phyloP scores from a whole-genome alignment of 345 rosid species.

The Melaleuca alternifolia region DNA sequence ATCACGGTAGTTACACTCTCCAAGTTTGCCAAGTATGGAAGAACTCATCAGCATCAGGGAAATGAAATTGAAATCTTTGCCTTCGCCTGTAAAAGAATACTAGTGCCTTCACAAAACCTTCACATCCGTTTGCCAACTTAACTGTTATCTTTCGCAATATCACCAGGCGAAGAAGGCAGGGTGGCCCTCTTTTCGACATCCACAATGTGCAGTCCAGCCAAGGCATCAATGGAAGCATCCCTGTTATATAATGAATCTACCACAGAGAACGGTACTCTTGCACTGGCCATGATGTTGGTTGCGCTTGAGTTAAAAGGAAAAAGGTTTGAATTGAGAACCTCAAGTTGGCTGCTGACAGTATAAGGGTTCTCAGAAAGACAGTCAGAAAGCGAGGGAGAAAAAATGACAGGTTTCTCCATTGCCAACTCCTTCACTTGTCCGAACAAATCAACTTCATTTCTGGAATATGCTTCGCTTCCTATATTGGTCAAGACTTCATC shows the following conservation, averaged over 20 bases:
- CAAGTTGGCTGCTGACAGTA: background rate
- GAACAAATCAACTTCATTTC: background rate
- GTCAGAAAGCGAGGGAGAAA: background rate
- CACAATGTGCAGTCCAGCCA: background rate
- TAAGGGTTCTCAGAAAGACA: background rate
- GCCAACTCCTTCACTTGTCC: background rate
- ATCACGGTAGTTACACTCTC: background rate
- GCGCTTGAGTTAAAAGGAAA: background rate
- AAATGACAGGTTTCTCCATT: background rate
- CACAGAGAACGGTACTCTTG: constrained; percentile 7
- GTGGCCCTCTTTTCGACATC: background rate
- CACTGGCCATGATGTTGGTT: background rate
- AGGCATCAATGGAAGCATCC: background rate
- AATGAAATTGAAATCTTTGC: background rate
- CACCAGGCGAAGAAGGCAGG: background rate
- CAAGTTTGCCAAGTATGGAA: background rate
- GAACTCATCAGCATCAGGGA: background rate
- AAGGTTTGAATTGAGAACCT: background rate
- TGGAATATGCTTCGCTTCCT: background rate
- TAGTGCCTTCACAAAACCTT: background rate
- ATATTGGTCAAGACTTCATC: background rate
- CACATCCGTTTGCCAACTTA: background rate
- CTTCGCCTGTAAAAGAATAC: background rate
- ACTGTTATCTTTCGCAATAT: background rate
- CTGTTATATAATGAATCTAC: constrained; percentile 8